Conservation (phyloP, 192 early-diverging fungal genomes). For the Linderina pennispora region DNA sequence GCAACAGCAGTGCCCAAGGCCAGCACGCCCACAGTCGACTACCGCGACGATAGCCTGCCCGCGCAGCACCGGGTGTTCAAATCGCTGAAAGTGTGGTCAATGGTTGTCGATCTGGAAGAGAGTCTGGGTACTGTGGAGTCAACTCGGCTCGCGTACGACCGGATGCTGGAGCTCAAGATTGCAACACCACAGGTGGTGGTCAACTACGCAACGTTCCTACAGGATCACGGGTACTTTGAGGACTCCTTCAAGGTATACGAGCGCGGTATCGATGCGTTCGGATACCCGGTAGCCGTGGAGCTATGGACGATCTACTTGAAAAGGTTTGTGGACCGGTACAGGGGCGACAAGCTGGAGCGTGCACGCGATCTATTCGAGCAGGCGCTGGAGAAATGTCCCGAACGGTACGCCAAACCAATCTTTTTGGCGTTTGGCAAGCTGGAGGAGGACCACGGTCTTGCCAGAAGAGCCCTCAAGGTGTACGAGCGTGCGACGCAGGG, state of each 20-base stretch:
- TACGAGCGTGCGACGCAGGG: conserved; percentile 87
- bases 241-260: conserved; percentile 96
- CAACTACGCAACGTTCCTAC: conserved; percentile 87
- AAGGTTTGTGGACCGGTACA: conserved; percentile 80
- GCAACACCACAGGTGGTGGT: conserved; percentile 95
- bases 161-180: conserved; percentile 87
- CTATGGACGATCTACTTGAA: conserved; percentile 95
- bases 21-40: conserved; percentile 50
- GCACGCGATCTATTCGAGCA: conserved; percentile 94
- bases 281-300: conserved; percentile 94
- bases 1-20: conserved; percentile 66
- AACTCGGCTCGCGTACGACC: conserved; percentile 81
- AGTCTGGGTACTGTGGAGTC: conserved; percentile 75
- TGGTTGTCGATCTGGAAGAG: conserved; percentile 94
- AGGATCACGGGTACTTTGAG: conserved; percentile 87
- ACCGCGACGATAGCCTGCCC: conserved; percentile 72
- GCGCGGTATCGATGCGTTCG: conserved; percentile 90
- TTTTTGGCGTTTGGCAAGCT: conserved; percentile 87
- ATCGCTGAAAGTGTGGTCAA: conserved; percentile 82
- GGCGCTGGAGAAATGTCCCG: conserved; percentile 78
- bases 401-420: conserved; percentile 77
- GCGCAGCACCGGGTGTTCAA: conserved; percentile 83
- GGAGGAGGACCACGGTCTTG: conserved; percentile 88
- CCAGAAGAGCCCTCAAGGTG: conserved; percentile 87
- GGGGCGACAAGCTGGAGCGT: conserved; percentile 80